Conservation (phyloP, 1,139 yeast species). For the Hanseniaspora sp. region DNA sequence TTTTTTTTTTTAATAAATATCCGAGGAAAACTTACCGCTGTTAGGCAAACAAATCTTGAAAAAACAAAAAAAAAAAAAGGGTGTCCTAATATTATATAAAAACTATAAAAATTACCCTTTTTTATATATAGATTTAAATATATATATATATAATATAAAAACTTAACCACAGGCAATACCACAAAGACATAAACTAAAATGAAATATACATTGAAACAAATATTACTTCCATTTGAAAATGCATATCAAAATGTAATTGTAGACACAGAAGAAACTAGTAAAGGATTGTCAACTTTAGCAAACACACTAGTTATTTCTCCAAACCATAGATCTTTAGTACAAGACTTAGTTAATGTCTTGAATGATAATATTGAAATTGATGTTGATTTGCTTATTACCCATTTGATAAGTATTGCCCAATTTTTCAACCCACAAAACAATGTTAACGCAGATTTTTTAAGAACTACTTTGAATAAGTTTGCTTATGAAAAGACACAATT, state of each 20-base stretch:
- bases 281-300: conserved; percentile 10
- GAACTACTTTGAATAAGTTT: conserved; percentile 4
- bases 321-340: background rate
- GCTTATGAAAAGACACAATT: conserved; percentile 32
- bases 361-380: conserved; percentile 7
- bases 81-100: too few species aligned
- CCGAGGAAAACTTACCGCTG: too few species aligned
- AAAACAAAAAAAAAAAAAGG: too few species aligned
- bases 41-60: too few species aligned
- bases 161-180: background rate
- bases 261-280: conserved; percentile 1
- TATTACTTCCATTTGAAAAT: conserved; percentile 9
- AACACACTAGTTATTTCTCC: conserved; percentile 7
- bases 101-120: too few species aligned
- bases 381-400: background rate
- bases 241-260: conserved; percentile 11
- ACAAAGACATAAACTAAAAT: background rate
- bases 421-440: conserved; percentile 5
- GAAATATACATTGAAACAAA: conserved; percentile 4
- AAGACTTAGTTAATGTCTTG: background rate
- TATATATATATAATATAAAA: too few species aligned
- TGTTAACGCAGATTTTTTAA: conserved; percentile 2
- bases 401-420: conserved; percentile 7
- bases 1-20: too few species aligned
- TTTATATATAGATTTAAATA: too few species aligned